Percentiles rank a stretch among this genome's conserved stretches.
These are phyloP conservation scores for Cercospora berteroae DNA, from an alignment of 2,329 filamentous ascomycete species.

Conservation along the genomic window DNA sequence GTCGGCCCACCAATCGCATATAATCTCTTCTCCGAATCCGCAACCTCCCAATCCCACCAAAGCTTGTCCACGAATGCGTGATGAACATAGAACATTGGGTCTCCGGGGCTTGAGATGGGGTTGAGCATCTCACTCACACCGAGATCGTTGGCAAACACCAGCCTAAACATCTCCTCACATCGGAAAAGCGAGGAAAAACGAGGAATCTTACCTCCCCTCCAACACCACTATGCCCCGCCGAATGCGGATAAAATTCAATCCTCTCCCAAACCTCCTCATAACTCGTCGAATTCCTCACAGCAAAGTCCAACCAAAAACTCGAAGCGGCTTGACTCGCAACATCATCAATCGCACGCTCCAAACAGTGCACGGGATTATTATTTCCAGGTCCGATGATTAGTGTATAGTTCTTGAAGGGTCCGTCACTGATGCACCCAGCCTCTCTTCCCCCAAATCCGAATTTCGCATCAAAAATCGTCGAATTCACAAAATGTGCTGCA, in stretches of 20 bases:
- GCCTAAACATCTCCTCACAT: too few relatives aligned
- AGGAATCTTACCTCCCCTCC: slow-evolving; percentile 3
- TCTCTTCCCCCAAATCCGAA: neutral
- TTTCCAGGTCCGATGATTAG: neutral
- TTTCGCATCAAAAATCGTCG: neutral
- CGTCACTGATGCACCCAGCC: neutral
- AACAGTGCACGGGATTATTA: neutral
- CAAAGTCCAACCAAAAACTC: neutral
- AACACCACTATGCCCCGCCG: slow-evolving; percentile 6
- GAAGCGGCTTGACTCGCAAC: neutral
- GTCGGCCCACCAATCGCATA: slow-evolving; percentile 2
- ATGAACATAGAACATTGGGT: slow-evolving; percentile 20
- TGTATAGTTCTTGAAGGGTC: neutral
- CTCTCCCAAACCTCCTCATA: slow-evolving; percentile 3
- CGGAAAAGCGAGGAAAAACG: too few relatives aligned
- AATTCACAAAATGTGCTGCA: neutral
- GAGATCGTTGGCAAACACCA: neutral
- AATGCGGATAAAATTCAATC: slow-evolving; percentile 3
- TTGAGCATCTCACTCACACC: neutral
- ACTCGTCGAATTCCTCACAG: neutral
- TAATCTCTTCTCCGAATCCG: slow-evolving; percentile 2
- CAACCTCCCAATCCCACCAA: slow-evolving; percentile 19
- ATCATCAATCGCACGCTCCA: neutral
- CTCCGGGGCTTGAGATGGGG: slow-evolving; percentile 11
- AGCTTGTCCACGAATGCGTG: slow-evolving; percentile 17